These are phyloP conservation scores for Fraxinus pennsylvanica DNA, from an alignment of 257 asterid genomes.

Conservation along the genomic window DNA sequence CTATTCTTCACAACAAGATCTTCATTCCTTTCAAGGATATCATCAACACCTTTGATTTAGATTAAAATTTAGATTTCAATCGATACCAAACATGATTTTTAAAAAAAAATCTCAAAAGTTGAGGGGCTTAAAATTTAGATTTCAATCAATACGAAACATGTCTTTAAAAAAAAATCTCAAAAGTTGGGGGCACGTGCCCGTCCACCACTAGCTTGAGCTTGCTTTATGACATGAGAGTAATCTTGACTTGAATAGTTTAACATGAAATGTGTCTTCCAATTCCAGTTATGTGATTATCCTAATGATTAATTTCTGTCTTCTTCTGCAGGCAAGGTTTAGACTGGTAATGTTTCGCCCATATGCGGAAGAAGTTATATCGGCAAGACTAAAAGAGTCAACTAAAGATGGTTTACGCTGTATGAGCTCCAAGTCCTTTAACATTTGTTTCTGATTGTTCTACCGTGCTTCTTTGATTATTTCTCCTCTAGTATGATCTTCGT, in stretches of 20 bases:
- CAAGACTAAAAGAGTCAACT: conserved; percentile 70
- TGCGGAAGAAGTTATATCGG: conserved; percentile 79
- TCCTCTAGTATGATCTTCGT: neutral
- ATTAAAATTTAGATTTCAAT: no score
- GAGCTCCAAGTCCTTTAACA: conserved; percentile 11
- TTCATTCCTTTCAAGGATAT: conserved; percentile 64
- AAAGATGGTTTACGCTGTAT: conserved; percentile 71
- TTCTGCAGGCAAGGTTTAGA: conserved; percentile 74
- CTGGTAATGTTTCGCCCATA: conserved; percentile 82
- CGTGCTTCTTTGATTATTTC: no score
- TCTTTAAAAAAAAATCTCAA: no score
- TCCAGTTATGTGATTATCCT: neutral
- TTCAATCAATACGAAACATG: no score
- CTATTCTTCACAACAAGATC: conserved; percentile 65
- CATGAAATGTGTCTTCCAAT: neutral
- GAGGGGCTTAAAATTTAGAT: no score
- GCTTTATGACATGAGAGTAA: neutral
- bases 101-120: no score
- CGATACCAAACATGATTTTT: no score
- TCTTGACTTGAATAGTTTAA: neutral
- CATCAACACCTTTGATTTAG: conserved; percentile 38
- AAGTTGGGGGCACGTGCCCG: no score
- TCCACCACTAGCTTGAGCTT: no score
- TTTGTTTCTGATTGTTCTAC: neutral
- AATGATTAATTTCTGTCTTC: conserved; percentile 2